Base-by-base conservation (phyloP, 305 asterid species). In the Solanum hybrid region DNA sequence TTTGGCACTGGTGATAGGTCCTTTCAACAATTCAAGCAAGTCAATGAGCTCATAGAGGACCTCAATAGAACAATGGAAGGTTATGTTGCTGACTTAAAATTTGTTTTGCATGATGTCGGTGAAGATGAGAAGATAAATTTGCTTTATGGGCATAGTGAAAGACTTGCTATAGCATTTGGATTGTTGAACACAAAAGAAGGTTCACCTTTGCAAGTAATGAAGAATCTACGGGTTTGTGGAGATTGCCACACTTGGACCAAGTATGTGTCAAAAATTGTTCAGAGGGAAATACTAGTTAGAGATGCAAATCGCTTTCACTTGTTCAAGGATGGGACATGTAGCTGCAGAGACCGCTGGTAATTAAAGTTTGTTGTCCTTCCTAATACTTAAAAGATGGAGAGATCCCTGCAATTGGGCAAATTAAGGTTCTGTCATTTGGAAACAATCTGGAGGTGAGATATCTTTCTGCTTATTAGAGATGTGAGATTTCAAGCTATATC, bases 341-440 rank as follows among this genome's bases (percentile, higher is more conserved):
- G 95, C 92, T 95, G 96, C 93, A 89, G 93, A 79, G 96, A 96
- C 92, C 89, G 91, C 89, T 95, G 97, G 97, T 93, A 93, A 94
- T 89, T 39, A 22, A 57, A 57, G 45, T 57, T 3, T 2, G 7
- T 31, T 10, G 32, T 31, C 77, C n/a, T 85, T 85, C n/a, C 77
- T 0, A 34, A 31, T 57, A 57, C 45, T 11, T 31, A 31, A 70
- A 6, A 51, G 77, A 31, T 32, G 11, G 75, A 85, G 22, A 85
- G 45, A 57, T 33, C 68, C 10, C 79, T 88, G 72, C 80, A 8
- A 70, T 7, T 61, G 65, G 31, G 85, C 12, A 36, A 87, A 79
- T 65, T 68, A 70, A 75, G 39, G 73, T 22, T 31, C 33, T 84
- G 3, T 84, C 41, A 29, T 45, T 15, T 84, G 76, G 4, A 83